Evolutionary conservation across 2,329 filamentous ascomycete genomes (phyloP).

Genomic region (Colletotrichum falcatum): DNA sequence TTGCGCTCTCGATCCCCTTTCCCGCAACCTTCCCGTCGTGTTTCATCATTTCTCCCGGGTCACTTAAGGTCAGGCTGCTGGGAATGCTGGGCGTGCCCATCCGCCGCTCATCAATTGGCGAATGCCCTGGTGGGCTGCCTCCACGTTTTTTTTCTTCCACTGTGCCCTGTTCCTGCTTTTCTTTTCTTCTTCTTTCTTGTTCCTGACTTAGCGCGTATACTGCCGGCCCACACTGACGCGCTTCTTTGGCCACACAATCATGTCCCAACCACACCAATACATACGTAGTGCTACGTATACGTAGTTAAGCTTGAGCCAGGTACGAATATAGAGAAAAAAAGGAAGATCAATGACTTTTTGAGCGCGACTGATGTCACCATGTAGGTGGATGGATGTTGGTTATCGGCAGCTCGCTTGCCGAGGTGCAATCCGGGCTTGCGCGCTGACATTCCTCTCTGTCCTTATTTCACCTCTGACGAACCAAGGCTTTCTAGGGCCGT

Average conservation of each 20-base stretch:
- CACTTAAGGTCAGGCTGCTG: conserved; percentile 33
- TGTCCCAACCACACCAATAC: conserved; percentile 9
- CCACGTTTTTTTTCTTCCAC: conserved; percentile 19
- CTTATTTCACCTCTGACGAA: conserved; percentile 17
- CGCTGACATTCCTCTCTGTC: conserved; percentile 1
- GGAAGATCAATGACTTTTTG: conserved; percentile 1
- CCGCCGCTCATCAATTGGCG: conserved; percentile 18
- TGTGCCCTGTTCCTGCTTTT: conserved; percentile 14
- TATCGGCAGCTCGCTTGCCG: conserved; percentile 1
- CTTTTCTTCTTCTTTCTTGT: conserved; percentile 16
- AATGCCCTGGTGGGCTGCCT: conserved; percentile 27
- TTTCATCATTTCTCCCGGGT: conserved; percentile 37
- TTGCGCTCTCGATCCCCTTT: conserved; percentile 6
- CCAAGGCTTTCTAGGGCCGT: conserved; percentile 28
- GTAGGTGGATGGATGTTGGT: conserved; percentile 6
- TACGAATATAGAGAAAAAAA: not conserved
- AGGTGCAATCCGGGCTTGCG: not conserved
- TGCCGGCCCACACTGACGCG: conserved; percentile 31
- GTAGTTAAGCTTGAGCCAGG: not conserved
- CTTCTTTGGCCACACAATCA: conserved; percentile 19
- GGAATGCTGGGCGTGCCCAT: conserved; percentile 22
- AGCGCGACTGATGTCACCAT: conserved; percentile 31
- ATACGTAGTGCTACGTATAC: too few species aligned
- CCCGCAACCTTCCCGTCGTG: conserved; percentile 27
- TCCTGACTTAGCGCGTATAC: conserved; percentile 3